Conservation (phyloP, 2,329 filamentous ascomycete genomes). For the Aspergillus melleus region DNA sequence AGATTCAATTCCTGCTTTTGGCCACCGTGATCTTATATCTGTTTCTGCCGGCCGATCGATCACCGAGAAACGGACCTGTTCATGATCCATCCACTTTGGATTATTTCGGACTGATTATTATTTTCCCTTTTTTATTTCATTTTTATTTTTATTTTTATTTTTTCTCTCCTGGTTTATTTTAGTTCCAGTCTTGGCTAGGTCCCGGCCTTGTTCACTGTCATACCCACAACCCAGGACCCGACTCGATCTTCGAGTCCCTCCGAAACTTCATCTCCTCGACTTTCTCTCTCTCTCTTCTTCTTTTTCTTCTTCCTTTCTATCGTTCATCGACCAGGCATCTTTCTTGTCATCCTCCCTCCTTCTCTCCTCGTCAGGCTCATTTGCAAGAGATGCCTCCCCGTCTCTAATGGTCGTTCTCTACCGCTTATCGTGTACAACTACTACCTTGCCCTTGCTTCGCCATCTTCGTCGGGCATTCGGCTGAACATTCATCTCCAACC, state of each 20-base stretch:
- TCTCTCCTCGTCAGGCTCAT: conserved; percentile 2
- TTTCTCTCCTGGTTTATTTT: conserved; percentile 11
- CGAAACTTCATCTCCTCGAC: conserved; percentile 1
- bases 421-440: conserved; percentile 19
- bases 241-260: not conserved
- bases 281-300: conserved; percentile 1
- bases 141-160: not conserved
- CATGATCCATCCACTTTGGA: not conserved
- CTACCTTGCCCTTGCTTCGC: conserved; percentile 24
- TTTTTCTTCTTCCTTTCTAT: conserved; percentile 4
- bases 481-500: conserved; percentile 18
- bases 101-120: not conserved
- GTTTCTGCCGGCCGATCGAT: conserved; percentile 2
- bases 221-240: conserved; percentile 7
- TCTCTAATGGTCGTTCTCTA: conserved; percentile 22
- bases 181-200: conserved; percentile 20
- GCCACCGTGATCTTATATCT: not conserved
- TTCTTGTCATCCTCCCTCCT: conserved; percentile 9
- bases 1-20: not conserved
- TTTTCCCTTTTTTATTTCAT: not conserved
- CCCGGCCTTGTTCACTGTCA: conserved; percentile 1
- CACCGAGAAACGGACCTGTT: conserved; percentile 2
- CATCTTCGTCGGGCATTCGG: conserved; percentile 21
- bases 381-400: conserved; percentile 20
- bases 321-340: conserved; percentile 17